Conservation (phyloP, 1,139 yeast genomes). For the Oligophagozyma castellii region DNA sequence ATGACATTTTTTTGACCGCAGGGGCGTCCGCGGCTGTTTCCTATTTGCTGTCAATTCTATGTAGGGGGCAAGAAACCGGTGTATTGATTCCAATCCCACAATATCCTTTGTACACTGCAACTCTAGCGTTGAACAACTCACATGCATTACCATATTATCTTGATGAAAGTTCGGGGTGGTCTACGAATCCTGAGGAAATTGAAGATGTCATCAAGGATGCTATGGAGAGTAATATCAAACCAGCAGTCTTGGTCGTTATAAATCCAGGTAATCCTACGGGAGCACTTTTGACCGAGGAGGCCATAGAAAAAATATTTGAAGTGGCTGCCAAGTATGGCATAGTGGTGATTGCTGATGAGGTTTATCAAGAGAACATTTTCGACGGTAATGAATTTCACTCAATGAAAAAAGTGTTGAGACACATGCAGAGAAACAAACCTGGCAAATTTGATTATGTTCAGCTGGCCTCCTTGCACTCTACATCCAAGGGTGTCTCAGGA, state of each 20-base stretch:
- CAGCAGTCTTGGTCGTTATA: slow-evolving; percentile 78
- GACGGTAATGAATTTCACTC: slow-evolving; percentile 45
- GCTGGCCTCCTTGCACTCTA: slow-evolving; percentile 86
- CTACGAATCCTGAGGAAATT: slow-evolving; percentile 59
- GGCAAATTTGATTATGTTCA: slow-evolving; percentile 59
- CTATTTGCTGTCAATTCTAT: slow-evolving; percentile 55
- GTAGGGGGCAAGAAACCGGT: slow-evolving; percentile 58
- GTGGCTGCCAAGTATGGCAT: slow-evolving; percentile 77
- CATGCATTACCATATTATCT: slow-evolving; percentile 79
- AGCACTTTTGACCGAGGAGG: slow-evolving; percentile 49
- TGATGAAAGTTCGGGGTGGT: slow-evolving; percentile 73
- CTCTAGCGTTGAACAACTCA: slow-evolving; percentile 70
- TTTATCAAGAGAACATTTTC: slow-evolving; percentile 85
- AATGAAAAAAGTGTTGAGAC: slow-evolving; percentile 52
- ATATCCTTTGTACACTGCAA: slow-evolving; percentile 90
- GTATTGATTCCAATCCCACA: slow-evolving; percentile 94
- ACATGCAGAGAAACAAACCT: slow-evolving; percentile 40
- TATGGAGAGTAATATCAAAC: slow-evolving; percentile 39
- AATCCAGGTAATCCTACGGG: slow-evolving; percentile 99
- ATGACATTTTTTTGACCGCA: slow-evolving; percentile 68
- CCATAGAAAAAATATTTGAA: slow-evolving; percentile 55
- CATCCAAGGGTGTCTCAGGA: slow-evolving; percentile 93
- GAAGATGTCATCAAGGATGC: slow-evolving; percentile 41
- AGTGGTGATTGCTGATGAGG: slow-evolving; percentile 94
- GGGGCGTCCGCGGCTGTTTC: slow-evolving; percentile 93